Evolutionary conservation across 345 rosid genomes (phyloP), one percentile per base, ranked within the genome.

Genomic region (Pistacia integerrima): DNA sequence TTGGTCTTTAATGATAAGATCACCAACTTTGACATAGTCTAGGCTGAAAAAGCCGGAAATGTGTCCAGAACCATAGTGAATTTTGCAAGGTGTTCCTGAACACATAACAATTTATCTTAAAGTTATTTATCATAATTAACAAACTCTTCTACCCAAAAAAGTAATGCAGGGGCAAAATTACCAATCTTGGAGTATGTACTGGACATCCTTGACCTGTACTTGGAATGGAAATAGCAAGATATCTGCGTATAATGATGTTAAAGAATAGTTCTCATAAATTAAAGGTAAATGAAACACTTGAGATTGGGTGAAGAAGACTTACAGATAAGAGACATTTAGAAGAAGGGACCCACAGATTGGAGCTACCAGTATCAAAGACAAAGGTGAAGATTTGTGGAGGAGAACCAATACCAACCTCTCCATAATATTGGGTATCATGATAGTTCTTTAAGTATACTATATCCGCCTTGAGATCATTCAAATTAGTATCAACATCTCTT

Each of bases 301-400:
- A 33, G 56, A 69, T 63, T 52, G 17, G 54, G 4, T 36, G 0
- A 51, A 65, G 67, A 81, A 59, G 59, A 82, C 87, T 69, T 82
- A 88, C 93, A 30, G 91, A 88, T 17, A 88, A 73, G 59, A 86
- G 28, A 79, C 93, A 90, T 70, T 79, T 86, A 22, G 93, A 86
- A 77, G 93, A 90, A 48, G 91, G 93, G 16, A 90, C 85, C 91
- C 93, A 90, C 64, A 90, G 81, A 76, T 90, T 86, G 74, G 91
- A 82, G 86, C 85, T 88, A 10, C 83, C 91, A 8, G 93, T 88
- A 69, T 90, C 91, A 61, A 90, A 90, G 41, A 90, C 74, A 52
- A 88, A 88, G 25, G 77, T 69, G 82, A 88, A 90, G 49, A 73
- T 85, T 73, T 90, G 91, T 5, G 91, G 85, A 17, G 93, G 91